Base-by-base conservation (phyloP, 78 protist species). In the Dictyostelium capitatum region DNA sequence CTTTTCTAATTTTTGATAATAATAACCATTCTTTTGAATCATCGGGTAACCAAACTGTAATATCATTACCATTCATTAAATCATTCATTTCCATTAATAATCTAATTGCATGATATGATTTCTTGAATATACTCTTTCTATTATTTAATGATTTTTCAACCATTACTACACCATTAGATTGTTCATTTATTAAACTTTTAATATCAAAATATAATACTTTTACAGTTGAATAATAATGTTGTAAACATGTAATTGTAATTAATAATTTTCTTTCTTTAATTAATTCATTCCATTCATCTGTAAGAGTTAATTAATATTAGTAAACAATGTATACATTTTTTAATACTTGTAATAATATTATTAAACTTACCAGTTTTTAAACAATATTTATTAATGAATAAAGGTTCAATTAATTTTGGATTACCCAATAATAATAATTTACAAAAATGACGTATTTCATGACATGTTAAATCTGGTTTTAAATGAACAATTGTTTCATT, bases 71-170 rank as follows among this genome's bases (percentile, higher is more conserved):
- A 32, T 72, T 43, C 4, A 83, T 10, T 7, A 83, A 23, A 15
- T 64, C 46, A n/a, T 73, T 57, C 56, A 73, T 79, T 43, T 83
- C 91, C 15, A 10, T 11, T 53, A 83, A 28, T n/a, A 83, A 28
- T 73, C 91, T 83, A 54, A 53, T 43, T 41, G 75, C 37, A 73
- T 83, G 91, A 73, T 83, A 83, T 73, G 91, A 78, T 56, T 74
- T 70, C 54, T 83, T 83, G 25, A 72, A 57, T 8, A 83, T 30
- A 37, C 47, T 83, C 12, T 83, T 54, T 56, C 82, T 65, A 74
- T 46, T 30, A 47, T 82, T 73, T 50, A 82, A 32, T 78, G 64
- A 25, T 17, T 25, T 48, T 15, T 83, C 56, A 3, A 3, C 43
- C 43, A 37, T 2, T 37, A 2, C 43, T 3, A 37, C 43, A 3